Conservation (phyloP, 495 filamentous ascomycete species). For the Penicillium nucicola region DNA sequence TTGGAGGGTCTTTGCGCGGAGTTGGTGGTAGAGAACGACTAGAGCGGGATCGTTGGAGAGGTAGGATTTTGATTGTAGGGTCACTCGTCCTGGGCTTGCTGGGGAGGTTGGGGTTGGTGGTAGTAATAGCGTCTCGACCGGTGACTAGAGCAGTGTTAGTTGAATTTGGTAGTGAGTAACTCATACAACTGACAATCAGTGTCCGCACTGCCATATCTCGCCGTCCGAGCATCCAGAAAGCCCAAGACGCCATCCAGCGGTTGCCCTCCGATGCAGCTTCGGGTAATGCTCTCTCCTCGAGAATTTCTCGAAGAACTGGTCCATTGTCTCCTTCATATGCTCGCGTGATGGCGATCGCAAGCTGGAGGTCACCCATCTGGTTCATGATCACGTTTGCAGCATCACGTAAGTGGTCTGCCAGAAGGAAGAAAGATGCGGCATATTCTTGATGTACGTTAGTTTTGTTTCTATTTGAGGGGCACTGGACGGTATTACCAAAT, state of each 20-base stretch:
- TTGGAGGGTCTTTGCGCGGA: conserved; percentile 80
- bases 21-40: conserved; percentile 80
- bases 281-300: conserved; percentile 76
- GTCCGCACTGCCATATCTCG: conserved; percentile 82
- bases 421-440: conserved; percentile 91
- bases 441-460: conserved; percentile 60
- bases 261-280: conserved; percentile 79
- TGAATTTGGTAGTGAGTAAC: neutral
- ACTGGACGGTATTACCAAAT: conserved; percentile 54
- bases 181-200: conserved; percentile 52
- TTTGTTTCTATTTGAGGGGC: neutral
- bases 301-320: conserved; percentile 65
- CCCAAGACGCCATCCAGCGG: conserved; percentile 94
- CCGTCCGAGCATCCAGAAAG: conserved; percentile 86
- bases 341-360: conserved; percentile 85
- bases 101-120: conserved; percentile 43
- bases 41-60: conserved; percentile 87
- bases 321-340: conserved; percentile 87
- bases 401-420: conserved; percentile 81
- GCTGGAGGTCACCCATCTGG: conserved; percentile 82
- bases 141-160: conserved; percentile 53
- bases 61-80: conserved; percentile 70
- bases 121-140: conserved; percentile 65
- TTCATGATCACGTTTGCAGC: conserved; percentile 81
- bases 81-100: conserved; percentile 36